Percentiles rank a stretch among this genome's conserved stretches.
Evolutionary conservation across 257 asterid genomes (phyloP).

Genomic region (Lithospermum erythrorhizon): DNA sequence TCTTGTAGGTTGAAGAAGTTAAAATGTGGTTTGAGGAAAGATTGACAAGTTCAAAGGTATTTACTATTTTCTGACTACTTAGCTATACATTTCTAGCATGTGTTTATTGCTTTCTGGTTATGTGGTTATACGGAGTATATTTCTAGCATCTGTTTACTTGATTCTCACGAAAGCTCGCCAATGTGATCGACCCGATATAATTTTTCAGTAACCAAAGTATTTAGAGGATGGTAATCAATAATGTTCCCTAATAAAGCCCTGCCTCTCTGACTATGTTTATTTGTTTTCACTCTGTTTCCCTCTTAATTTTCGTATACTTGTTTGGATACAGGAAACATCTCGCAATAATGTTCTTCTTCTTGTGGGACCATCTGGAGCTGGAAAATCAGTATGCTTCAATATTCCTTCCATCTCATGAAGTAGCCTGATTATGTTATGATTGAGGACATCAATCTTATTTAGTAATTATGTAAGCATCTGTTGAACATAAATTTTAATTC

Average conservation of each 20-base stretch:
- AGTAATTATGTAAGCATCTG: not conserved
- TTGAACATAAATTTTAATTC: conserved; percentile 13
- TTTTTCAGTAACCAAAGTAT: not conserved
- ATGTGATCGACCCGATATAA: not conserved
- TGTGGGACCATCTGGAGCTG: conserved; percentile 92
- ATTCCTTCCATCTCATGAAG: conserved; percentile 4
- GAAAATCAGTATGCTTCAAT: conserved; percentile 71
- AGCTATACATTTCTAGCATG: not conserved
- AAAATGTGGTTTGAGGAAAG: conserved; percentile 78
- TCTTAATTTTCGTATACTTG: not conserved
- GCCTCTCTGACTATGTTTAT: not conserved
- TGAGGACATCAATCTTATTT: not conserved
- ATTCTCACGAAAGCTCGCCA: not conserved
- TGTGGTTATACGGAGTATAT: not conserved
- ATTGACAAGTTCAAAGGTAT: conserved; percentile 38
- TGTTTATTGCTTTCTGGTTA: not conserved
- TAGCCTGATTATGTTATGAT: not conserved
- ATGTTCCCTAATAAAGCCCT: not conserved
- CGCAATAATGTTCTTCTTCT: conserved; percentile 50
- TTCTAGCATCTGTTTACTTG: not conserved
- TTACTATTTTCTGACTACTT: not conserved
- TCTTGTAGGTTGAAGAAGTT: conserved; percentile 77
- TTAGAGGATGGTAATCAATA: not conserved
- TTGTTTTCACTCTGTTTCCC: not conserved
- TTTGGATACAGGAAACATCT: conserved; percentile 37